These are phyloP conservation scores for Trametes gibbosa DNA, from an alignment of 768 basidiomycete species.

Conservation along the genomic window DNA sequence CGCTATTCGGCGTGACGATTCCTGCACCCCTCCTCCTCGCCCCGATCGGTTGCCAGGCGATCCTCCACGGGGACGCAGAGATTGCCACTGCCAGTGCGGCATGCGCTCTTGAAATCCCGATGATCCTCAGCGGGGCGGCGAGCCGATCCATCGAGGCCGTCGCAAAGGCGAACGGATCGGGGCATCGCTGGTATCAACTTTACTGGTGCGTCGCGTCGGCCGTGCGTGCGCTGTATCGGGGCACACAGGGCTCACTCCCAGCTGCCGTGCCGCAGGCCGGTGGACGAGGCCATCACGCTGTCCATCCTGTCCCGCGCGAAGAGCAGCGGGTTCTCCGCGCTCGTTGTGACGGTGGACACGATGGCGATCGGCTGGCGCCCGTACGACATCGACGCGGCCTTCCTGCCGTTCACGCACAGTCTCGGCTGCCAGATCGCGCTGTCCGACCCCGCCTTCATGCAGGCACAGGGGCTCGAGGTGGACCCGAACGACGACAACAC, in stretches of 20 bases:
- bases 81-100: slow-evolving; percentile 68
- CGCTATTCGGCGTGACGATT: slow-evolving; percentile 65
- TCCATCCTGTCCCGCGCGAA: slow-evolving; percentile 69
- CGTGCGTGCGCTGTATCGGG: too few species aligned
- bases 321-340: slow-evolving; percentile 59
- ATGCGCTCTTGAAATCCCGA: slow-evolving; percentile 58
- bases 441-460: slow-evolving; percentile 81
- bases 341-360: slow-evolving; percentile 80
- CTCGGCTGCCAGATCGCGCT: slow-evolving; percentile 64
- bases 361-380: slow-evolving; percentile 74
- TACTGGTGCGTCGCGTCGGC: slow-evolving; percentile 55
- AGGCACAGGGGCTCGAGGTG: slow-evolving; percentile 45
- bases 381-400: slow-evolving; percentile 63
- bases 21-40: slow-evolving; percentile 63
- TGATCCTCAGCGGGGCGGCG: slow-evolving; percentile 74
- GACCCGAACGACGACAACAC: slow-evolving; percentile 37
- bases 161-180: slow-evolving; percentile 66
- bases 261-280: slow-evolving; percentile 48
- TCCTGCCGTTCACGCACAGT: slow-evolving; percentile 66
- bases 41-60: slow-evolving; percentile 77
- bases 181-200: slow-evolving; percentile 76
- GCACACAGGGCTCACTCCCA: not conserved
- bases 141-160: slow-evolving; percentile 73
- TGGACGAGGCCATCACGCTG: slow-evolving; percentile 53
- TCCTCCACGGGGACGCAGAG: slow-evolving; percentile 70